Conservation (phyloP, 2,329 filamentous ascomycete species). For the Clonostachys byssicola region DNA sequence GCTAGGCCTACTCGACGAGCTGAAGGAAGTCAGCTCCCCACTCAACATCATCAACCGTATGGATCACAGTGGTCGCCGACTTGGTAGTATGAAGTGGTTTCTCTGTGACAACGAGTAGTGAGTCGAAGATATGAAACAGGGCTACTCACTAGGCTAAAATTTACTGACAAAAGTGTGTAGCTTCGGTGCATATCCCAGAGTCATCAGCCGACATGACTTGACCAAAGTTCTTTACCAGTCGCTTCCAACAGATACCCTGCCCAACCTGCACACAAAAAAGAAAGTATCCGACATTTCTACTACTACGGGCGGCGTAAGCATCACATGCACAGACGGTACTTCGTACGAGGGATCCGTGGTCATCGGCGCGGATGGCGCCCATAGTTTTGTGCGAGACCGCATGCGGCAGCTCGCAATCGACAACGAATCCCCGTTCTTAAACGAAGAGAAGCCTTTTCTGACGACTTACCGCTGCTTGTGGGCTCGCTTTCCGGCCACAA, state of each 20-base stretch:
- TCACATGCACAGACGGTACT: background rate
- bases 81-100: constrained; percentile 15
- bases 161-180: background rate
- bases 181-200: background rate
- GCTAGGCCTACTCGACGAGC: constrained; percentile 15
- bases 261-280: background rate
- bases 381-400: constrained; percentile 9
- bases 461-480: constrained; percentile 24
- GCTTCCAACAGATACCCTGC: background rate
- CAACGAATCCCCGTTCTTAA: constrained; percentile 2
- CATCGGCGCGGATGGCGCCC: constrained; percentile 12
- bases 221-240: constrained; percentile 1
- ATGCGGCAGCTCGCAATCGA: constrained; percentile 18
- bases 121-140: no score
- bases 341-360: constrained; percentile 2
- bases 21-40: constrained; percentile 12
- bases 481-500: constrained; percentile 17
- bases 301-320: background rate
- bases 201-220: constrained; percentile 2
- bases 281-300: background rate
- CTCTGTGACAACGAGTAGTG: constrained; percentile 15
- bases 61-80: constrained; percentile 14
- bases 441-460: constrained; percentile 20
- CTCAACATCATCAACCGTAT: constrained; percentile 12
- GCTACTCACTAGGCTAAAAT: no score